These are phyloP conservation scores for Fusarium sp. DNA, from an alignment of 2,329 filamentous ascomycete species.

Conservation along the genomic window DNA sequence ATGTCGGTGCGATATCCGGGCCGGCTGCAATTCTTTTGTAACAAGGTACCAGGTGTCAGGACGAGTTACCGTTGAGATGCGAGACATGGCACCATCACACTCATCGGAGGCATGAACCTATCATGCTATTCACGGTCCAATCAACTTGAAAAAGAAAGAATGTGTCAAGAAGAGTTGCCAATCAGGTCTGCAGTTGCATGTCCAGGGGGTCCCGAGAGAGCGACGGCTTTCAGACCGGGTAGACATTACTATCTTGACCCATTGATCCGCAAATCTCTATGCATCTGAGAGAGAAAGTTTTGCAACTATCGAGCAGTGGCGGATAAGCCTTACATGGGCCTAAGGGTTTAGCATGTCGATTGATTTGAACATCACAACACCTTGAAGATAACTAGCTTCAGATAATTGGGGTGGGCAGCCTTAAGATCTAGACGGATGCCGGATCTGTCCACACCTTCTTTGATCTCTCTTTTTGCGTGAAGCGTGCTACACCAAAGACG, in stretches of 20 bases:
- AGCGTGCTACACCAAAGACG: conserved; percentile 25
- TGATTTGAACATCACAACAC: conserved; percentile 27
- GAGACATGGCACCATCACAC: background rate
- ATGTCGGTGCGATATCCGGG: too few species aligned
- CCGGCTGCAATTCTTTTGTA: background rate
- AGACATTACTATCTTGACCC: conserved; percentile 13
- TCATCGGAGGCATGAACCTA: background rate
- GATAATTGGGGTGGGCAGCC: conserved; percentile 1
- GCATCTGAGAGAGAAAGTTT: conserved; percentile 18
- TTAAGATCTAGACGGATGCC: conserved; percentile 36
- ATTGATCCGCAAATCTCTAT: conserved; percentile 19
- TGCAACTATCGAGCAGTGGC: conserved; percentile 16
- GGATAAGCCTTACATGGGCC: conserved; percentile 29
- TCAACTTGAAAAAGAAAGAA: conserved; percentile 2
- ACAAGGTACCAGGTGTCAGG: background rate
- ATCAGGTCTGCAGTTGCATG: conserved; percentile 10
- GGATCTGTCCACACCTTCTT: conserved; percentile 39
- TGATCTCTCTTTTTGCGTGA: conserved; percentile 2
- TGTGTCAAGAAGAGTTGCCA: conserved; percentile 12
- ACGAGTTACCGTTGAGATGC: conserved; percentile 3
- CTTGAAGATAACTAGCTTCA: conserved; percentile 12
- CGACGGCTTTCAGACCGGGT: conserved; percentile 8
- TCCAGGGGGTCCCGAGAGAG: conserved; percentile 19
- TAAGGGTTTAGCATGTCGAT: conserved; percentile 5
- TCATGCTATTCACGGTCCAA: conserved; percentile 4